Percentiles rank a stretch among this genome's conserved stretches.
phyloP scores from a whole-genome alignment of 73 alveolate genomes.

The Stentor roeselii region DNA sequence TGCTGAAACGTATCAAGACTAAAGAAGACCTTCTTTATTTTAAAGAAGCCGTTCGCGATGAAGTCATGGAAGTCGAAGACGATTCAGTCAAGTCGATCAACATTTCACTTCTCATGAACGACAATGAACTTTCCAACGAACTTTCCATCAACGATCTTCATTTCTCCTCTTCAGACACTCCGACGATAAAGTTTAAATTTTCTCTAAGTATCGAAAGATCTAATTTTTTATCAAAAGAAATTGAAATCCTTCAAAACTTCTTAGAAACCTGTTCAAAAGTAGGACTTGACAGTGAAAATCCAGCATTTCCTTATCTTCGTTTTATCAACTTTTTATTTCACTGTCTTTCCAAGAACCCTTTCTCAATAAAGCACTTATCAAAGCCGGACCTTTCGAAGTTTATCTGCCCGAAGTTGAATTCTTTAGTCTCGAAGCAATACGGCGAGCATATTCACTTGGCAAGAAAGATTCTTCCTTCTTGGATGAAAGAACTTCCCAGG shows the following conservation, averaged over 20 bases:
- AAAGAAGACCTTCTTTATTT: not conserved
- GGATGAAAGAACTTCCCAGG: slow-evolving; percentile 12
- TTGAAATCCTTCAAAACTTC: not conserved
- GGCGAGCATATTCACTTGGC: not conserved
- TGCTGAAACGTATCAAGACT: not conserved
- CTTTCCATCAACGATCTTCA: not conserved
- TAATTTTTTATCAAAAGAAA: not conserved
- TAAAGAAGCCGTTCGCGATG: not conserved
- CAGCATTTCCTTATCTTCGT: not conserved
- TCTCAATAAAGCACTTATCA: not conserved
- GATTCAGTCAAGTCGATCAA: not conserved
- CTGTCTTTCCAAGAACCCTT: not conserved
- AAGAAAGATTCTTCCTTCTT: not conserved
- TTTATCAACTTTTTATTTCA: not conserved
- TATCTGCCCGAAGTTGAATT: not conserved
- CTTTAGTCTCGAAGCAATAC: not conserved
- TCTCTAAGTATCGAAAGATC: no score
- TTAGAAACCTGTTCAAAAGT: not conserved
- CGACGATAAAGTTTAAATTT: not conserved
- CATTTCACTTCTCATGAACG: not conserved
- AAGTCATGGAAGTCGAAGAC: not conserved
- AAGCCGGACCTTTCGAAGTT: no score
- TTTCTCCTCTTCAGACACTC: not conserved
- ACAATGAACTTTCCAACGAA: not conserved
- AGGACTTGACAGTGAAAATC: not conserved